These are phyloP conservation scores for Castanea crenata DNA, from an alignment of 306 rosid genomes.

Conservation along the genomic window DNA sequence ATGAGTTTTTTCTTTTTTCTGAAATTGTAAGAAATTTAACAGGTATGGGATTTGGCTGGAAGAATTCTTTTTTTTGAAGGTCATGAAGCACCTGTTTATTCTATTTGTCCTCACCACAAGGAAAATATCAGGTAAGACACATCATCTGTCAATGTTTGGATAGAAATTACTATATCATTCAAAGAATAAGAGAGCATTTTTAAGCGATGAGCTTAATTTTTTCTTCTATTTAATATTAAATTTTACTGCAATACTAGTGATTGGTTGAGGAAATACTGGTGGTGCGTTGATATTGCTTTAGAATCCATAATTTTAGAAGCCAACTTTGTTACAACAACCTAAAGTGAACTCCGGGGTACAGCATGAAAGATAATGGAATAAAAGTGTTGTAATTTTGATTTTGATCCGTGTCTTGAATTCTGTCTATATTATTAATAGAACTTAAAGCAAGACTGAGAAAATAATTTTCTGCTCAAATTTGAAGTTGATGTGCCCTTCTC, in stretches of 20 bases:
- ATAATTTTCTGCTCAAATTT: not conserved
- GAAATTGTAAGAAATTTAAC: constrained; percentile 13
- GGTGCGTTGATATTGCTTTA: not conserved
- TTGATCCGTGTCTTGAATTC: not conserved
- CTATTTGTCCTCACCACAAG: constrained; percentile 90
- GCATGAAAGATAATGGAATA: not conserved
- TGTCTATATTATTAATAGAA: not conserved
- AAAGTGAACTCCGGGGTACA: not conserved
- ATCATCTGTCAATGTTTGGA: not conserved
- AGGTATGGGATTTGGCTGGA: constrained; percentile 88
- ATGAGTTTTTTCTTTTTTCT: not conserved
- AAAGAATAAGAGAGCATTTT: not conserved
- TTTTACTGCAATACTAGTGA: not conserved
- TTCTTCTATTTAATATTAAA: not conserved
- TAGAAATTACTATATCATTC: not conserved
- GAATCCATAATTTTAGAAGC: not conserved
- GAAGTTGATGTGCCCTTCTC: not conserved
- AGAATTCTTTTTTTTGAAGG: constrained; percentile 74
- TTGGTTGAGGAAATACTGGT: not conserved
- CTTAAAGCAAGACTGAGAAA: not conserved
- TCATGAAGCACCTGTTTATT: constrained; percentile 84
- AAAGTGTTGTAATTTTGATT: not conserved
- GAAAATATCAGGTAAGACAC: constrained; percentile 68
- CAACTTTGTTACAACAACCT: not conserved
- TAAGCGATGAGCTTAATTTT: not conserved